phyloP scores from a whole-genome alignment of 2,329 filamentous ascomycete species.

The Blastomyces emzantsi region DNA sequence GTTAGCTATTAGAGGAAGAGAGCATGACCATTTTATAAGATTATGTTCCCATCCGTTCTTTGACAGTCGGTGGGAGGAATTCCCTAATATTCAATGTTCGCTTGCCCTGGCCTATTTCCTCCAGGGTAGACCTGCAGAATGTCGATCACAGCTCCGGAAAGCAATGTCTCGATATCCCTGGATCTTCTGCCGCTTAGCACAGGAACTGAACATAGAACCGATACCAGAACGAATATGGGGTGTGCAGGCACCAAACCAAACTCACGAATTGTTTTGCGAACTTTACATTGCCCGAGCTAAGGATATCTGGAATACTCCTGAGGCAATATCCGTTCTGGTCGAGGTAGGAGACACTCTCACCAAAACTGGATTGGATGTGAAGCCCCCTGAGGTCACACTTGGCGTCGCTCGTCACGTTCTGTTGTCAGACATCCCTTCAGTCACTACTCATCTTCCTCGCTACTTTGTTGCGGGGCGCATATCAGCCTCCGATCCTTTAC shows the following conservation, averaged over 20 bases:
- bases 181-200: conserved; percentile 72
- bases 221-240: conserved; percentile 79
- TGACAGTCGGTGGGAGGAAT: conserved; percentile 43
- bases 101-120: conserved; percentile 67
- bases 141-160: conserved; percentile 53
- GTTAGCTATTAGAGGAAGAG: conserved; percentile 69
- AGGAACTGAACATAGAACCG: conserved; percentile 65
- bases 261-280: conserved; percentile 61
- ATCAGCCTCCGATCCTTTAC: conserved; percentile 74
- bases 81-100: conserved; percentile 67
- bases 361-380: conserved; percentile 34
- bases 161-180: conserved; percentile 72
- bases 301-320: conserved; percentile 76
- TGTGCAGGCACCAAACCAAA: conserved; percentile 54
- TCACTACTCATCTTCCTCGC: conserved; percentile 62
- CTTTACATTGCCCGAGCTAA: conserved; percentile 69
- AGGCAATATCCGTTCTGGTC: conserved; percentile 58
- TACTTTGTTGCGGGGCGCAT: conserved; percentile 54
- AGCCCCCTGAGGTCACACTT: conserved; percentile 41
- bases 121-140: conserved; percentile 55
- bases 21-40: conserved; percentile 66
- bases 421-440: conserved; percentile 61
- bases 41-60: conserved; percentile 49
- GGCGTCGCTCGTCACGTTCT: conserved; percentile 67
- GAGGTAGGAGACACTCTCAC: conserved; percentile 54